Evolutionary conservation across 305 asterid species (phyloP).

Genomic region (Stenogyne calaminthoides): DNA sequence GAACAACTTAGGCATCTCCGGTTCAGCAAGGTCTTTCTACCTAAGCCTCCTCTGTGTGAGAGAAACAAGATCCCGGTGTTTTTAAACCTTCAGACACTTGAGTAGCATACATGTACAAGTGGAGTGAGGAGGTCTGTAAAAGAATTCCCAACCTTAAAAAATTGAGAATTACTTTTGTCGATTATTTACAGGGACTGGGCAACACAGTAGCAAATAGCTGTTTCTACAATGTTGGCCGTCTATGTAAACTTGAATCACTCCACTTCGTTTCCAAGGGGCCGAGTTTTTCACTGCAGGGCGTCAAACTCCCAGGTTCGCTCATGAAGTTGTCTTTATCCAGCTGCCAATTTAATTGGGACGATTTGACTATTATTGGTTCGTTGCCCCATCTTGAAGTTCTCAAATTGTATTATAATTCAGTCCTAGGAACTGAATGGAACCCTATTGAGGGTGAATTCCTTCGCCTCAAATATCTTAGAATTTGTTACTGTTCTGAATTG

Average conservation of each 20-base stretch:
- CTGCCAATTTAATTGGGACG: not conserved
- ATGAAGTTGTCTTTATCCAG: constrained; percentile 4
- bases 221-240: not conserved
- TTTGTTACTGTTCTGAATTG: not conserved
- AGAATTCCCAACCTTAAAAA: constrained; percentile 21
- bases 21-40: not conserved
- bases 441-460: constrained; percentile 17
- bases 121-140: not conserved
- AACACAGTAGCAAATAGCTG: not conserved
- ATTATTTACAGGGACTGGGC: not conserved
- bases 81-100: constrained; percentile 14
- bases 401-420: not conserved
- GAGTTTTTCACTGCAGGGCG: not conserved
- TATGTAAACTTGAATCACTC: no score
- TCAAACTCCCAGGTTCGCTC: constrained; percentile 4
- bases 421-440: constrained; percentile 10
- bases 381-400: no score
- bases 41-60: not conserved
- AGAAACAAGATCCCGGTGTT: not conserved
- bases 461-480: not conserved
- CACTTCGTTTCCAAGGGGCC: not conserved
- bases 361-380: constrained; percentile 7
- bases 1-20: constrained; percentile 8
- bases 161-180: not conserved
- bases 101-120: not conserved